Evolutionary conservation across 139 green algal genomes (phyloP), one percentile per base, ranked within the genome.

Genomic region (Chlamydomonas sp.): DNA sequence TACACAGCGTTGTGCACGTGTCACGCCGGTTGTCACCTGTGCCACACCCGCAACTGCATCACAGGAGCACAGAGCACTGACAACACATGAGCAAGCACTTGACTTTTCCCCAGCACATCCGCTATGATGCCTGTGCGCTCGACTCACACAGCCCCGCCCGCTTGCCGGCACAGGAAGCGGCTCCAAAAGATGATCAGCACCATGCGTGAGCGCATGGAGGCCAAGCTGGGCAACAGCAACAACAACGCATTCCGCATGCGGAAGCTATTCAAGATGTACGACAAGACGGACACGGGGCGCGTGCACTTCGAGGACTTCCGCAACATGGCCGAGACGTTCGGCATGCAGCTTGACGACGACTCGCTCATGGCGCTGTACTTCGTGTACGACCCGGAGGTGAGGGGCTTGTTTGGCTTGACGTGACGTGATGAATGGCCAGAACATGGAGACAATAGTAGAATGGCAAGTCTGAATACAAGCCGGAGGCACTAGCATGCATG

Each of bases 331-430:
- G 96, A 98, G 91, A 92, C 87, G n/a, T 97, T 97, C 88, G 96
- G 96, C 82, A 97, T 98, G 91, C 96, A 98, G 94, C 91, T 98
- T 58, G 95, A 96, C 88, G 95, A 98, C 78, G 96, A 98, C 91
- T 94, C 90, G 5, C 90, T 98, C 64, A 91, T 98, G 60, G 95
- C 96, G 6, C 86, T 97, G 3, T 97, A 94, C 86, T 85, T 90
- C 68, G 92, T 95, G 74, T 93, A 95, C 89, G 92, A 93, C 86
- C 90, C 86, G 8, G 86, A 91, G 83, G 83, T 87, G 31, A 4
- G 80, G 64, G 8, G 64, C 10, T 10, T 69, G 64, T 69, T 69
- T 10, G 8, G 64, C 10, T 10, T 10, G 64, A 8, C 10, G 64
- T 69, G 8, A 10, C 64, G 64, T 8, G 8, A 69, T 10, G 64